Conservation (phyloP, 345 rosid genomes). For the Brassica napus region DNA sequence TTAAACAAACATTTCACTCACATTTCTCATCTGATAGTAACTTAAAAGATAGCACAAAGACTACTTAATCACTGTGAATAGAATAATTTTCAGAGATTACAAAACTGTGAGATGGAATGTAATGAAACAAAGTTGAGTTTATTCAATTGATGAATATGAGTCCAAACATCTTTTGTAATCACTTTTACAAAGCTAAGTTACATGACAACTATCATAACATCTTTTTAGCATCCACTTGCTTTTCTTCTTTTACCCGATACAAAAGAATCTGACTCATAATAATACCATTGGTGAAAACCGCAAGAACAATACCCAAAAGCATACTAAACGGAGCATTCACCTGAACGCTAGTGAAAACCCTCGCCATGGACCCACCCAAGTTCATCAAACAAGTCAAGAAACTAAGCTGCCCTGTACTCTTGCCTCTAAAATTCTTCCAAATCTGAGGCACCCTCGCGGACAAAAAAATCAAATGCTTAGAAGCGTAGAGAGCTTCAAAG, state of each 20-base stretch:
- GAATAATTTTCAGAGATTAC: background rate
- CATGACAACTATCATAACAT: background rate
- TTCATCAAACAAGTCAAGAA: slow-evolving; percentile 82
- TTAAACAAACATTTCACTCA: slow-evolving; percentile 9
- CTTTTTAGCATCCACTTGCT: slow-evolving; percentile 34
- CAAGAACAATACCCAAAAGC: slow-evolving; percentile 55
- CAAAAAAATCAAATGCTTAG: slow-evolving; percentile 84
- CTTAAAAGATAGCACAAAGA: background rate
- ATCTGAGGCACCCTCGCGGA: slow-evolving; percentile 92
- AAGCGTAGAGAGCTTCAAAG: slow-evolving; percentile 89
- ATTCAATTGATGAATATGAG: too few relatives aligned
- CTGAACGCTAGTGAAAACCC: slow-evolving; percentile 84
- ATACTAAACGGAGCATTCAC: slow-evolving; percentile 80
- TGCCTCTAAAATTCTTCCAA: slow-evolving; percentile 72
- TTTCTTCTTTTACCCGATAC: slow-evolving; percentile 52
- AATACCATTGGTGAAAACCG: slow-evolving; percentile 54
- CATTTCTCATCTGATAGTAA: background rate
- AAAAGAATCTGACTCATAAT: slow-evolving; percentile 65
- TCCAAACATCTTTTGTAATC: background rate
- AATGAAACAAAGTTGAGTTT: too few relatives aligned
- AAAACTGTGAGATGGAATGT: background rate
- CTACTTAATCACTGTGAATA: background rate
- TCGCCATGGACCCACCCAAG: slow-evolving; percentile 68
- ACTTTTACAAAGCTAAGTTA: background rate
- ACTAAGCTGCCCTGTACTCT: slow-evolving; percentile 89